Evolutionary conservation across 768 basidiomycete genomes (phyloP), one percentile per base, ranked within the genome.

Genomic region (Rhodotorula graminis): DNA sequence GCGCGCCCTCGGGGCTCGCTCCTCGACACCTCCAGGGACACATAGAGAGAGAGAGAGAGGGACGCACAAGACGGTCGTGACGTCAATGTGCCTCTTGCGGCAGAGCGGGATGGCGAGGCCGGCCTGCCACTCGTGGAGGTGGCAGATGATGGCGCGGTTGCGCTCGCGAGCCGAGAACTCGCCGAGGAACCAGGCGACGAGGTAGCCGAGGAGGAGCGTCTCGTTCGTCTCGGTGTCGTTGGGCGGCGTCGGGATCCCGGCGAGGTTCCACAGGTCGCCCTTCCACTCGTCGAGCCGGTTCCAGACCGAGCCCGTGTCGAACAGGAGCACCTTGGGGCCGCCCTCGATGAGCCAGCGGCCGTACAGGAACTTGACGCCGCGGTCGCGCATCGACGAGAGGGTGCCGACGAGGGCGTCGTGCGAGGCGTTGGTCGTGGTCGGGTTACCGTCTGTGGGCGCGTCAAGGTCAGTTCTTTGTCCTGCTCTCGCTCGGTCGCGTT

Each of bases 51-150:
- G 44, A 33, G 56, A 42, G 19, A 14, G 9, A 19, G 19, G 18
- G 8, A 27, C 66, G 33, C 37, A 72, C 83, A 98, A 98, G 78
- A 98, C 90, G 80, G 96, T 98, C 57, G 95, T 97, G 75, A 99
- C 89, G 82, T 99, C 96, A 80, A 99, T 89, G 80, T 96, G 94
- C 64, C 96, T 87, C 83, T 96, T 98, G 75, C 96, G 86, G 82
- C 92, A 95, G 23, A 98, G 86, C 15, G 92, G 68, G 61, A 77
- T 68, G 18, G 71, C 74, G 25, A 77, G 64, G 33, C 73, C 73
- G 16, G 93, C 95, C 81, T 98, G 96, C 96, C 96, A 99, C 82
- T 99, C 96, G 81, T 99, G 96, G 84, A 99, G 96, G 82, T 99
- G 96, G 76, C 93, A 94, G 69, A 98, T 86, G 77, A 98, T 91